Percentiles rank a stretch among this genome's conserved stretches.
Evolutionary conservation across 2,329 filamentous ascomycete genomes (phyloP).

Genomic region (Albifimbria verrucaria): DNA sequence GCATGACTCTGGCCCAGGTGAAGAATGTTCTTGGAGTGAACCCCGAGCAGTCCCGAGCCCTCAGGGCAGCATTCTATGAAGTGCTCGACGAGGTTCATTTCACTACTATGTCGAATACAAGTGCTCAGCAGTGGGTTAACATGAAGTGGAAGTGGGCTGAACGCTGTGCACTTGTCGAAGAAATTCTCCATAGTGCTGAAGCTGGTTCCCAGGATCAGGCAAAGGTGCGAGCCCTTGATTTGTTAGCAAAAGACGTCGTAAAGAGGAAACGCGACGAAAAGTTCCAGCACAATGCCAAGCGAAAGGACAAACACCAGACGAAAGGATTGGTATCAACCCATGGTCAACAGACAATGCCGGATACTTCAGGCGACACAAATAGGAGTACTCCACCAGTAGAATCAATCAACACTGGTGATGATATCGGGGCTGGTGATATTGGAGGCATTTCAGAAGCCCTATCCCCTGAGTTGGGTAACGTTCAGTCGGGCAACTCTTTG

Average conservation of each 20-base stretch:
- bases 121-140: slow-evolving; percentile 66
- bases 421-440: slow-evolving; percentile 16
- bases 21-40: slow-evolving; percentile 56
- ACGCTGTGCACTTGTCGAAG: slow-evolving; percentile 51
- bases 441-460: slow-evolving; percentile 20
- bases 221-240: slow-evolving; percentile 65
- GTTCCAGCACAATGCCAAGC: neutral
- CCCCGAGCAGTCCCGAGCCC: slow-evolving; percentile 47
- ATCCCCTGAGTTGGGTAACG: slow-evolving; percentile 19
- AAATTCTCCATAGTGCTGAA: slow-evolving; percentile 47
- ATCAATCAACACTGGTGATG: slow-evolving; percentile 15
- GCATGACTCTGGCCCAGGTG: slow-evolving; percentile 71
- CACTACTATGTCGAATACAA: slow-evolving; percentile 70
- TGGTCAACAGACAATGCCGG: no score
- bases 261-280: slow-evolving; percentile 63
- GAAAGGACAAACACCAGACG: slow-evolving; percentile 1
- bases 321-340: no score
- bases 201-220: slow-evolving; percentile 49
- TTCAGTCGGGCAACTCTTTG: slow-evolving; percentile 13
- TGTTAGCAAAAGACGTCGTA: slow-evolving; percentile 72
- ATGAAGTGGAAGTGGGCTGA: slow-evolving; percentile 67
- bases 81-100: slow-evolving; percentile 65
- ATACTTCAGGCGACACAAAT: no score
- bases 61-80: slow-evolving; percentile 64
- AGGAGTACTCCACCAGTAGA: no score